These are phyloP conservation scores for Termitomyces sp. DNA, from an alignment of 768 basidiomycete species.

Conservation along the genomic window DNA sequence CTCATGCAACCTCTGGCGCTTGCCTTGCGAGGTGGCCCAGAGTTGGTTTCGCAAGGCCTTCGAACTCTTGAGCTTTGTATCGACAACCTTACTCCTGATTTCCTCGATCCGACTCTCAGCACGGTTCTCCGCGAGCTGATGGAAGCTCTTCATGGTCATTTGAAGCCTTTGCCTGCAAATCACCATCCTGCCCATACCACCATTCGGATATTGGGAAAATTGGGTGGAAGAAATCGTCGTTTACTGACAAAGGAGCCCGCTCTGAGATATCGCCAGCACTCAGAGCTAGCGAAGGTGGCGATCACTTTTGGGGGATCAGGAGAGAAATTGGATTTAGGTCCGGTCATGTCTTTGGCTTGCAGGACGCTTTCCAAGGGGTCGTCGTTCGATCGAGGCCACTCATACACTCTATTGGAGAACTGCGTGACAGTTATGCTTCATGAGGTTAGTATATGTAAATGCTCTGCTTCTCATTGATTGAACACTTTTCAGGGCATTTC, in stretches of 20 bases:
- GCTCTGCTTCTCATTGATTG: conserved; percentile 1
- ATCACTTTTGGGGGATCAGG: conserved; percentile 70
- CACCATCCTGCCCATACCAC: conserved; percentile 92
- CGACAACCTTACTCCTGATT: conserved; percentile 96
- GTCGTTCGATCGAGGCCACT: conserved; percentile 48
- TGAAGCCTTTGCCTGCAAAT: conserved; percentile 85
- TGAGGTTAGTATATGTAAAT: conserved; percentile 47
- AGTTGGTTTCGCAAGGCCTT: conserved; percentile 91
- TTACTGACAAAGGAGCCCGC: conserved; percentile 77
- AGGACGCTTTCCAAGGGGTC: conserved; percentile 51
- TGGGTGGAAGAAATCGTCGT: conserved; percentile 90
- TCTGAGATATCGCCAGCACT: conserved; percentile 65
- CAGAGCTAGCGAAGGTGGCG: conserved; percentile 63
- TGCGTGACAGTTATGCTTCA: conserved; percentile 66
- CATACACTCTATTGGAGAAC: conserved; percentile 67
- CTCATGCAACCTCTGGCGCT: conserved; percentile 95
- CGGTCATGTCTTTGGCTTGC: conserved; percentile 61
- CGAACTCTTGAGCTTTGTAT: conserved; percentile 98
- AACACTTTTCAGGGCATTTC: conserved; percentile 50
- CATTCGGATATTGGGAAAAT: conserved; percentile 92
- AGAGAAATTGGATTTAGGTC: conserved; percentile 61
- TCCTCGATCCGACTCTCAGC: conserved; percentile 92
- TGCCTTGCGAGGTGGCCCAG: conserved; percentile 80
- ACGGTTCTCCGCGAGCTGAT: conserved; percentile 91
- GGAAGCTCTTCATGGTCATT: conserved; percentile 87